These are phyloP conservation scores for Pythium rhizo-oryzae DNA, from an alignment of 352 stramenopile species.

Conservation along the genomic window DNA sequence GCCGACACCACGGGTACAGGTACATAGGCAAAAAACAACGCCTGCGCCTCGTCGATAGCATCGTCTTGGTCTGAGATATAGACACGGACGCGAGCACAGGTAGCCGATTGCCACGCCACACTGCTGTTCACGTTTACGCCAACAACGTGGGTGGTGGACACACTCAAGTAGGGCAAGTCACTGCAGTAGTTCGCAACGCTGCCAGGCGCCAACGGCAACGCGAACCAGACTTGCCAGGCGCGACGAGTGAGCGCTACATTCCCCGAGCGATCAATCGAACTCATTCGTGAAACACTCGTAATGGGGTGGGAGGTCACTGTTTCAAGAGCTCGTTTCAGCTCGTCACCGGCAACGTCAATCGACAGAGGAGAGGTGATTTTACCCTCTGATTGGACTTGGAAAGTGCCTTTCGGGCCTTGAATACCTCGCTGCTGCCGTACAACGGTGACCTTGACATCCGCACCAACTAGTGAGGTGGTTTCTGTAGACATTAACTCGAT, in stretches of 20 bases:
- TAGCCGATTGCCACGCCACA: slow-evolving; percentile 12
- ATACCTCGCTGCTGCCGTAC: slow-evolving; percentile 26
- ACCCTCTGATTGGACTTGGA: background rate
- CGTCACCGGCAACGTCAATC: background rate
- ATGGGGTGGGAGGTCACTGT: background rate
- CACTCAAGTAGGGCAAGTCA: slow-evolving; percentile 20
- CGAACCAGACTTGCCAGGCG: slow-evolving; percentile 10
- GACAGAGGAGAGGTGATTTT: background rate
- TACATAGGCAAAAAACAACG: slow-evolving; percentile 17
- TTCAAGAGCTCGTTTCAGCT: slow-evolving; percentile 6
- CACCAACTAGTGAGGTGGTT: slow-evolving; percentile 9
- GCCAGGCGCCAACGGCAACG: background rate
- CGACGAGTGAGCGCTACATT: background rate
- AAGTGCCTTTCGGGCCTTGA: background rate
- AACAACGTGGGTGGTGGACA: slow-evolving; percentile 23
- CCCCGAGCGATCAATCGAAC: background rate
- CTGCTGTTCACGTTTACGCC: slow-evolving; percentile 32
- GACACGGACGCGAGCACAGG: slow-evolving; percentile 16
- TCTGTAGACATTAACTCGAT: slow-evolving; percentile 25
- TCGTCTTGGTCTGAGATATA: slow-evolving; percentile 14
- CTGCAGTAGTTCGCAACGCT: background rate
- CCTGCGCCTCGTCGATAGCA: background rate
- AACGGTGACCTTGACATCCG: slow-evolving; percentile 10
- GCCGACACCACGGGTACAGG: background rate
- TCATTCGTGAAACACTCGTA: background rate